Conservation (phyloP, 2,329 filamentous ascomycete genomes). For the Trichoderma citrinoviride region DNA sequence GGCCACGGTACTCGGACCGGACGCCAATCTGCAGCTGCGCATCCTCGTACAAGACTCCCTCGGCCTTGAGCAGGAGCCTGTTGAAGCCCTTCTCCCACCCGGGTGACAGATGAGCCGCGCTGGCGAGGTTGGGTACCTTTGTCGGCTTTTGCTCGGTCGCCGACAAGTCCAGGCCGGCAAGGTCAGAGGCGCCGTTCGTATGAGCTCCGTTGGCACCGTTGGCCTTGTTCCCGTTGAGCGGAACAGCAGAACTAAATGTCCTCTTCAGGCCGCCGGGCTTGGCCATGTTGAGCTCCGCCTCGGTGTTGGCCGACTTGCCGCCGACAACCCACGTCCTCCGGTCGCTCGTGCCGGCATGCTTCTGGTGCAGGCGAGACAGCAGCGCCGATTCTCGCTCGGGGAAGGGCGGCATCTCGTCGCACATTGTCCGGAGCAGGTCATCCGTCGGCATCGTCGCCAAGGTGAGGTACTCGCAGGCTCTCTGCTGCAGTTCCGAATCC, state of each 20-base stretch:
- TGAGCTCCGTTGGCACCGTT: conserved; percentile 49
- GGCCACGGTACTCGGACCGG: conserved; percentile 90
- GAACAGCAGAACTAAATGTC: conserved; percentile 67
- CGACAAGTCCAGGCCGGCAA: conserved; percentile 78
- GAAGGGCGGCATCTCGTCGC: conserved; percentile 98
- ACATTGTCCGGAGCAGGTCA: conserved; percentile 87
- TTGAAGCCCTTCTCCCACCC: conserved; percentile 93
- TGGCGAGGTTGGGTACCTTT: conserved; percentile 81
- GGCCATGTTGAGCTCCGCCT: conserved; percentile 75
- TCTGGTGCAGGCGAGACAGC: conserved; percentile 88
- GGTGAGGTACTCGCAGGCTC: conserved; percentile 91
- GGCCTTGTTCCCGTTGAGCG: conserved; percentile 46
- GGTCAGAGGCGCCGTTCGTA: conserved; percentile 58
- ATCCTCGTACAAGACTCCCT: conserved; percentile 93
- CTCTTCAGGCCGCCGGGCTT: conserved; percentile 82
- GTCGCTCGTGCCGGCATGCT: conserved; percentile 87
- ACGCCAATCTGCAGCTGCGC: conserved; percentile 89
- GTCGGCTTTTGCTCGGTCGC: conserved; percentile 55
- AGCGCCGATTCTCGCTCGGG: conserved; percentile 91
- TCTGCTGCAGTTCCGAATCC: conserved; percentile 92
- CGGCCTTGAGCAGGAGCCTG: conserved; percentile 70
- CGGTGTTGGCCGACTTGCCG: conserved; percentile 87
- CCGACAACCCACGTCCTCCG: conserved; percentile 98
- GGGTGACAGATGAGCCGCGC: conserved; percentile 86
- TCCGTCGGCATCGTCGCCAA: conserved; percentile 84